Base-by-base conservation (phyloP, 192 early-diverging fungal species). In the Coemansia pectinata region DNA sequence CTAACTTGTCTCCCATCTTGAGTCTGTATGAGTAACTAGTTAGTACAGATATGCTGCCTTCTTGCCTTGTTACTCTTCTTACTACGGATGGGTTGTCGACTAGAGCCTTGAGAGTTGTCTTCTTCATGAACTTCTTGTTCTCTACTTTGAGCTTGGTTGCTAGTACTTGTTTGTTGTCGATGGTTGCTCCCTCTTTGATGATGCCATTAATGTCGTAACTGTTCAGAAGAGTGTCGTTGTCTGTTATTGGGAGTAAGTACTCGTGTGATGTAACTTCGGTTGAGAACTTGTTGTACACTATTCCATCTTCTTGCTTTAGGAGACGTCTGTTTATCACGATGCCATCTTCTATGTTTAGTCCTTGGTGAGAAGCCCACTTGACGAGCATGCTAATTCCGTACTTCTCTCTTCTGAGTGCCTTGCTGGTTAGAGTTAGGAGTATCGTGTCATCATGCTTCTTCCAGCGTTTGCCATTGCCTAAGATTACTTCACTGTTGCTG, bases 301-400 rank as follows among this genome's bases (percentile, higher is more conserved):
- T 15, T 38, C 58, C 58, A 0, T 38, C 0, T 17, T 60, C 58
- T 60, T 29, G 17, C 0, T 60, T n/a, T 7, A 60, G 1, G 7
- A 60, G 34, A 38, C 58, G 58, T 19, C 15, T 60, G n/a, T 60
- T 60, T 29, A 60, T 38, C 12, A 60, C 58, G 11, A 60, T 60
- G 17, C 58, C 58, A 60, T 60, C 58, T 60, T 60, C 58, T 36
- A 60, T 60, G 33, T 60, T 60, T n/a, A 36, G n/a, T 17, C 58
- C 58, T 10, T 34, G 34, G 15, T 60, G 31, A 3, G 31, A 34
- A 6, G 58, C 58, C 58, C 58, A 60, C 15, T 60, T 60, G n/a
- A 60, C 58, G 1, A 38, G 12, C 58, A 60, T 34, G 31, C 14
- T 60, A 3, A 60, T 60, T n/a, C 58, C 58, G 33, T 60, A 60